Evolutionary conservation across 306 rosid genomes (phyloP).

Genomic region (Cajanus cajan): DNA sequence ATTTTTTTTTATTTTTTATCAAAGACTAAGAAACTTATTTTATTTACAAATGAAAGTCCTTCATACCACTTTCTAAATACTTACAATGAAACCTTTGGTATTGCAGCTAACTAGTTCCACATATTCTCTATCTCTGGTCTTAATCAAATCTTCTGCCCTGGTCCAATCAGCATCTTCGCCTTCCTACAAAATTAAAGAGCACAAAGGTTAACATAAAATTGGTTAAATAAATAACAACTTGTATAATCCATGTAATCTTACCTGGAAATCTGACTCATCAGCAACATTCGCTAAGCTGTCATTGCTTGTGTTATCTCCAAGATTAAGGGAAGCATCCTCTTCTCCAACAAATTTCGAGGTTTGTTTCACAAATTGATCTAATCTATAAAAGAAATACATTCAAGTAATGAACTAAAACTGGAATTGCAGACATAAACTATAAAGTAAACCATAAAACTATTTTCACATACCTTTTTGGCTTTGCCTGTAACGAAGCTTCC

Average conservation of each 20-base stretch:
- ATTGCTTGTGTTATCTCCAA: constrained; percentile 26
- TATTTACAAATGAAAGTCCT: constrained; percentile 6
- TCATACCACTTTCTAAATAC: constrained; percentile 36
- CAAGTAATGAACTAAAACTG: constrained; percentile 36
- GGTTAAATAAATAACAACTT: constrained; percentile 12
- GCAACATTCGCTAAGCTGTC: constrained; percentile 36
- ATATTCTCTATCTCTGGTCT: constrained; percentile 57
- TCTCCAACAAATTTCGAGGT: constrained; percentile 38
- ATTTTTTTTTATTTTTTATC: constrained; percentile 13
- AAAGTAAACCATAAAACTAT: constrained; percentile 23
- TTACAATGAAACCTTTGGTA: constrained; percentile 83
- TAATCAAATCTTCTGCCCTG: constrained; percentile 60
- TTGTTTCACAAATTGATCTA: constrained; percentile 48
- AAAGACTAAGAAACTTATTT: neutral
- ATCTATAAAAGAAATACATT: constrained; percentile 49
- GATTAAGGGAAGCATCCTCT: constrained; percentile 22
- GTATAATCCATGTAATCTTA: constrained; percentile 36
- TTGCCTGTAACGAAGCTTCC: constrained; percentile 65
- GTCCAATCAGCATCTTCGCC: constrained; percentile 73
- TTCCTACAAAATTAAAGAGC: constrained; percentile 43
- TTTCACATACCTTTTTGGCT: constrained; percentile 60
- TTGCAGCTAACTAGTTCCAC: constrained; percentile 84
- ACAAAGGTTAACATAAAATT: constrained; percentile 17
- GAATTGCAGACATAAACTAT: constrained; percentile 31
- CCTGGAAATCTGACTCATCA: constrained; percentile 52